Evolutionary conservation across 371 early-diverging fungal genomes (phyloP).

Genomic region (Mucor racemosus): DNA sequence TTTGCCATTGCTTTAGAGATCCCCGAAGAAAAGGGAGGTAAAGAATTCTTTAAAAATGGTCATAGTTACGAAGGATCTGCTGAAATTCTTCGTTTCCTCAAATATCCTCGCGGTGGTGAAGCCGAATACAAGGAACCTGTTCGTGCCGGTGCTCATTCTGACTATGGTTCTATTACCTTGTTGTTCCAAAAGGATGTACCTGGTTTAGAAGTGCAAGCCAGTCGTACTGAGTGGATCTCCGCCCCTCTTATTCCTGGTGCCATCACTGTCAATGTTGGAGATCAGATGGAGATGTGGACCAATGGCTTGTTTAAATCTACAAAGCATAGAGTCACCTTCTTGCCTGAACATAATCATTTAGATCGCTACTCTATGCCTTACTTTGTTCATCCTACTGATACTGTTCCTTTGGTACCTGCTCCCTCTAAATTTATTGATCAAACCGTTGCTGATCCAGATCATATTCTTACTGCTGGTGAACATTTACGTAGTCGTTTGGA

Average conservation of each 20-base stretch:
- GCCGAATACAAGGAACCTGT: conserved; percentile 45
- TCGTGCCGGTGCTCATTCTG: conserved; percentile 67
- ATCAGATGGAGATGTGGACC: conserved; percentile 71
- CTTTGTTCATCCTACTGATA: conserved; percentile 64
- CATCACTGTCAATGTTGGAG: conserved; percentile 75
- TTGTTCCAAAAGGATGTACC: conserved; percentile 74
- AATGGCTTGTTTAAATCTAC: conserved; percentile 72
- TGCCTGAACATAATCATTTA: conserved; percentile 57
- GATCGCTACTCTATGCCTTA: conserved; percentile 77
- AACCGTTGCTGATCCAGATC: conserved; percentile 5
- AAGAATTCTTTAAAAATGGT: conserved; percentile 53
- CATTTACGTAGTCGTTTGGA: conserved; percentile 43
- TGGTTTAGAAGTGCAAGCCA: conserved; percentile 69
- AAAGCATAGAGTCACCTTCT: conserved; percentile 71
- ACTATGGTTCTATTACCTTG: conserved; percentile 77
- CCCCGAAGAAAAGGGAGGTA: conserved; percentile 59
- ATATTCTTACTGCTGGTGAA: conserved; percentile 42
- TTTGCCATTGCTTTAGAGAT: conserved; percentile 70
- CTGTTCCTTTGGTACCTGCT: conserved; percentile 47
- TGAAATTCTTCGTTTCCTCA: conserved; percentile 59
- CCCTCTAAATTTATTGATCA: conserved; percentile 40
- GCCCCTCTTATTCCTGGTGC: conserved; percentile 65
- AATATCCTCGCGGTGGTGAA: conserved; percentile 62
- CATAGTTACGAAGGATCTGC: conserved; percentile 59
- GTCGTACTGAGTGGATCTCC: conserved; percentile 62